Evolutionary conservation across 2,329 filamentous ascomycete genomes (phyloP).

Genomic region (Penicillium sp.): DNA sequence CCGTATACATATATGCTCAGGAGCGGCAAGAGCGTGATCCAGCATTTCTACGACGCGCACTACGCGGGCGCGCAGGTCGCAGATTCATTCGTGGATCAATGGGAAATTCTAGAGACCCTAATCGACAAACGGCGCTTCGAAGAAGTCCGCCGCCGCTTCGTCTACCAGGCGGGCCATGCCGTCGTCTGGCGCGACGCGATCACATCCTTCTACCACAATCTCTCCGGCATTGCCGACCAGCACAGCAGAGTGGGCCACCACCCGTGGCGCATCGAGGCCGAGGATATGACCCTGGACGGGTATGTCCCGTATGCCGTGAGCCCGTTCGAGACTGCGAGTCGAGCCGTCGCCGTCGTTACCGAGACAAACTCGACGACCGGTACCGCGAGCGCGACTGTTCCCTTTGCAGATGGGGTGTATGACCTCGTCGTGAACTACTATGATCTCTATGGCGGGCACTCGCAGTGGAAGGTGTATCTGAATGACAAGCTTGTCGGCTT

Average conservation of each 20-base stretch:
- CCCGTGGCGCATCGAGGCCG: slow-evolving; percentile 70
- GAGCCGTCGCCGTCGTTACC: slow-evolving; percentile 61
- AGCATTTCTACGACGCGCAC: slow-evolving; percentile 69
- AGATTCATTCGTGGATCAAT: slow-evolving; percentile 59
- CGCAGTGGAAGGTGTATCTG: slow-evolving; percentile 61
- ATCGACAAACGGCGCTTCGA: slow-evolving; percentile 66
- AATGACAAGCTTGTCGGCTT: slow-evolving; percentile 58
- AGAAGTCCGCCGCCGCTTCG: slow-evolving; percentile 62
- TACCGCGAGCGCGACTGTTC: slow-evolving; percentile 53
- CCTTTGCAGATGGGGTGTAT: slow-evolving; percentile 60
- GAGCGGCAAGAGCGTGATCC: slow-evolving; percentile 69
- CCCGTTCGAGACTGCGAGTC: slow-evolving; percentile 66
- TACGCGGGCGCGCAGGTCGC: slow-evolving; percentile 64
- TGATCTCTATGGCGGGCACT: slow-evolving; percentile 62
- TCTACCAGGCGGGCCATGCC: slow-evolving; percentile 71
- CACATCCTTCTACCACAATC: slow-evolving; percentile 66
- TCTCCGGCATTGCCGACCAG: slow-evolving; percentile 65
- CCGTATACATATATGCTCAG: slow-evolving; percentile 67
- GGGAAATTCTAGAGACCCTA: slow-evolving; percentile 59
- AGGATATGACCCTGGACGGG: slow-evolving; percentile 64
- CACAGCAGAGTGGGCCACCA: slow-evolving; percentile 63
- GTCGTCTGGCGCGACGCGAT: slow-evolving; percentile 74
- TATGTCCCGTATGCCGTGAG: slow-evolving; percentile 60
- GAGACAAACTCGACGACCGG: slow-evolving; percentile 57
- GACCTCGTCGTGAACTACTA: slow-evolving; percentile 71